A percentile compares a stretch with the other conserved stretches of the same genome.
These are phyloP conservation scores for Uronychia binucleata DNA, from an alignment of 73 alveolate species.

Conservation along the genomic window DNA sequence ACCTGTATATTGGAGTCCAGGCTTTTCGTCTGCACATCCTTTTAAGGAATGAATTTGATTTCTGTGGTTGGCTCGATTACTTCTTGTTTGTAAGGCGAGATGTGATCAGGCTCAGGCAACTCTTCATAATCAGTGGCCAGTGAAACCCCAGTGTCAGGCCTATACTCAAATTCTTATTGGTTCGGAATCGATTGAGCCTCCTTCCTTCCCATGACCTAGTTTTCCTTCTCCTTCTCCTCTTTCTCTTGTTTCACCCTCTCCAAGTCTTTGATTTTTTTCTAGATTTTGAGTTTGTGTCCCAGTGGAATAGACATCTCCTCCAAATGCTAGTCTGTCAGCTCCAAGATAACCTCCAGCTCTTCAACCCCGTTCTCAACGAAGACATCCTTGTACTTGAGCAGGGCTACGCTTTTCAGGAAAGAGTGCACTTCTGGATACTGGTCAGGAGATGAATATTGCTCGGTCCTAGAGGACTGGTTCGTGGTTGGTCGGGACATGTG, in stretches of 20 bases:
- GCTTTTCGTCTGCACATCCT: slow-evolving; percentile 1
- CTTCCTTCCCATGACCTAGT: no score
- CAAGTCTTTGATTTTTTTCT: slow-evolving; percentile 67
- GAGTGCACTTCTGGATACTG: slow-evolving; percentile 41
- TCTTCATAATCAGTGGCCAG: slow-evolving; percentile 8
- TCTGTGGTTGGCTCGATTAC: not conserved
- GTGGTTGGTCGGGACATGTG: not conserved
- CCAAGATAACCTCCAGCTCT: slow-evolving; percentile 65
- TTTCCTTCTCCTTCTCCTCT: not conserved
- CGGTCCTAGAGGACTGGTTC: not conserved
- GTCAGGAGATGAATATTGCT: not conserved
- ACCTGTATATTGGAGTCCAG: not conserved
- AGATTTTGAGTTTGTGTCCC: slow-evolving; percentile 73
- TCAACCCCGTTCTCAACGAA: slow-evolving; percentile 74
- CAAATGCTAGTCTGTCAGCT: slow-evolving; percentile 63
- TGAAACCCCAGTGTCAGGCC: not conserved
- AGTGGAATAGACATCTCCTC: slow-evolving; percentile 64
- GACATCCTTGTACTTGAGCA: slow-evolving; percentile 52
- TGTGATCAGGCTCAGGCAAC: not conserved
- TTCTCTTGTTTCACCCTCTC: slow-evolving; percentile 29
- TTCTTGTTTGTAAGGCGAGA: not conserved
- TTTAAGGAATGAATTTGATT: not conserved
- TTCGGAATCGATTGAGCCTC: no score
- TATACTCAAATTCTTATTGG: not conserved
- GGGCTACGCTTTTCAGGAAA: slow-evolving; percentile 38